phyloP scores from a whole-genome alignment of 257 asterid species.

The Misopates orontium region DNA sequence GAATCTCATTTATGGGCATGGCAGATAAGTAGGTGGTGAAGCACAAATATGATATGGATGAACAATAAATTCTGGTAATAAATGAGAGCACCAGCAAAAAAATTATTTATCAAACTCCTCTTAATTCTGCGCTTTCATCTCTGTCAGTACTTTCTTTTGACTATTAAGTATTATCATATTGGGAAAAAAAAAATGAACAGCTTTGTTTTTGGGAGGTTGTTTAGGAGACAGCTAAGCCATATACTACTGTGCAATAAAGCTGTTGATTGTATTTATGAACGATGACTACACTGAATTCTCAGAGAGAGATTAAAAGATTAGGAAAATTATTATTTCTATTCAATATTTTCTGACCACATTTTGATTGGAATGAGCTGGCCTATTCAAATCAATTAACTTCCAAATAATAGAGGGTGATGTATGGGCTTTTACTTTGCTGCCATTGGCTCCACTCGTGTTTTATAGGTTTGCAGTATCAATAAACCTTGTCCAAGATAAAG shows the following conservation, averaged over 20 bases:
- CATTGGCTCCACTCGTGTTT: not conserved
- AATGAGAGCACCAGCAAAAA: not conserved
- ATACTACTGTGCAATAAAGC: not conserved
- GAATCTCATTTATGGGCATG: conserved; percentile 12
- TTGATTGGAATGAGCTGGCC: conserved; percentile 21
- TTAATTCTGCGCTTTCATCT: conserved; percentile 15
- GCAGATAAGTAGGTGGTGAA: conserved; percentile 27
- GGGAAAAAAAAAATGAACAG: too few relatives aligned
- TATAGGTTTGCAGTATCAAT: conserved; percentile 8
- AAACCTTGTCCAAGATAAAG: not conserved
- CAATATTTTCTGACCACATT: conserved; percentile 3
- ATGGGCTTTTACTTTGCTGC: conserved; percentile 19
- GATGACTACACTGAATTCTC: not conserved
- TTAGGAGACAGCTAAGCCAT: conserved; percentile 1
- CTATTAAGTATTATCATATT: too few relatives aligned
- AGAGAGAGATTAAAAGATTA: not conserved
- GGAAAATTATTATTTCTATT: not conserved
- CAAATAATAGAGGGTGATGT: conserved; percentile 18
- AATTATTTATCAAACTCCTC: not conserved
- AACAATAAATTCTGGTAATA: conserved; percentile 15
- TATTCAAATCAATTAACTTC: conserved; percentile 4
- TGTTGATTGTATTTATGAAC: too few relatives aligned
- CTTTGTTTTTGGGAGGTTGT: not conserved
- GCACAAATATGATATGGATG: conserved; percentile 18
- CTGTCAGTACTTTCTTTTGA: conserved; percentile 8